Evolutionary conservation across 1,284 basidiomycete genomes (phyloP).

Genomic region (Papiliotrema nemorosa): DNA sequence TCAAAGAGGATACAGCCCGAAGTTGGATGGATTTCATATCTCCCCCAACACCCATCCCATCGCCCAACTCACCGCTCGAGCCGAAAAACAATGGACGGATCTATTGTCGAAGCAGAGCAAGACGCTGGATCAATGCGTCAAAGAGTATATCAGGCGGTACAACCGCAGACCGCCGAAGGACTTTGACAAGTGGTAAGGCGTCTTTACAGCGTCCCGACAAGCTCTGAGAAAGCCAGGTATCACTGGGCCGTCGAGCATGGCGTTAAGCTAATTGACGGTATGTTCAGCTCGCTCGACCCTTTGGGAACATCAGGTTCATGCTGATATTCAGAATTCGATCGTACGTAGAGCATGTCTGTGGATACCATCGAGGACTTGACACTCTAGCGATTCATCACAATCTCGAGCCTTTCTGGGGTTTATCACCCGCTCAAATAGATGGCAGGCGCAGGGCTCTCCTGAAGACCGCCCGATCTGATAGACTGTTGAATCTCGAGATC

Average conservation of each 20-base stretch:
- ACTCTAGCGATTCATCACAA: slow-evolving; percentile 4
- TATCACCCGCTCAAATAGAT: slow-evolving; percentile 5
- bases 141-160: slow-evolving; percentile 49
- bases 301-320: background rate
- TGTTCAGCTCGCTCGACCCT: slow-evolving; percentile 8
- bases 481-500: background rate
- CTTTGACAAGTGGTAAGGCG: slow-evolving; percentile 44
- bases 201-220: too few species aligned
- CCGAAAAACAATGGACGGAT: background rate
- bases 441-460: background rate
- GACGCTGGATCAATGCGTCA: slow-evolving; percentile 46
- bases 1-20: too few species aligned
- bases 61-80: background rate
- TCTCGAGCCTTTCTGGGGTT: slow-evolving; percentile 7
- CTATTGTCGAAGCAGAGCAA: slow-evolving; percentile 35
- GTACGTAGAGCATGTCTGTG: background rate
- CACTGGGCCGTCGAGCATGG: slow-evolving; percentile 37
- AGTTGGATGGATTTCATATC: background rate
- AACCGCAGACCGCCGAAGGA: slow-evolving; percentile 49
- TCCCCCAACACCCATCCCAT: slow-evolving; percentile 1
- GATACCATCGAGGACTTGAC: background rate
- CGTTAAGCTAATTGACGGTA: slow-evolving; percentile 50
- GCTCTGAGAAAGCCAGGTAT: slow-evolving; percentile 21
- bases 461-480: background rate
- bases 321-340: slow-evolving; percentile 5